phyloP scores from a whole-genome alignment of 306 rosid species.

The peach (Prunus persica) region Prunus_persica_NCBIv2 NC_034009.1:32433001-32433500 shows the following conservation, averaged over 20 bases:
- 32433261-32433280: neutral
- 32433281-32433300: neutral
- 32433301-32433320: neutral
- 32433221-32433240: constrained; percentile 37
- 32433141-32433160: constrained; percentile 90
- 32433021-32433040: constrained; percentile 66
- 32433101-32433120: constrained; percentile 78
- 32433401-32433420: constrained; percentile 96
- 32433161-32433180: constrained; percentile 97
- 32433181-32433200: constrained; percentile 89
- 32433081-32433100: constrained; percentile 80
- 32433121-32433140: constrained; percentile 85
- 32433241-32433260: constrained; percentile 22
- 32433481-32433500: constrained; percentile 99
- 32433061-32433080: constrained; percentile 58
- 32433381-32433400: constrained; percentile 68
- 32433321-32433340: constrained; percentile 18
- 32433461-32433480: constrained; percentile 93
- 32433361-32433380: constrained; percentile 56
- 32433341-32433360: constrained; percentile 29
- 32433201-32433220: constrained; percentile 62
- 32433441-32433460: constrained; percentile 91
- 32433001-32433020: constrained; percentile 55
- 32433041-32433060: constrained; percentile 53
- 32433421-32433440: constrained; percentile 92